Conservation (phyloP, 1,139 yeast species). For the Saccharomyces hybrid region DNA sequence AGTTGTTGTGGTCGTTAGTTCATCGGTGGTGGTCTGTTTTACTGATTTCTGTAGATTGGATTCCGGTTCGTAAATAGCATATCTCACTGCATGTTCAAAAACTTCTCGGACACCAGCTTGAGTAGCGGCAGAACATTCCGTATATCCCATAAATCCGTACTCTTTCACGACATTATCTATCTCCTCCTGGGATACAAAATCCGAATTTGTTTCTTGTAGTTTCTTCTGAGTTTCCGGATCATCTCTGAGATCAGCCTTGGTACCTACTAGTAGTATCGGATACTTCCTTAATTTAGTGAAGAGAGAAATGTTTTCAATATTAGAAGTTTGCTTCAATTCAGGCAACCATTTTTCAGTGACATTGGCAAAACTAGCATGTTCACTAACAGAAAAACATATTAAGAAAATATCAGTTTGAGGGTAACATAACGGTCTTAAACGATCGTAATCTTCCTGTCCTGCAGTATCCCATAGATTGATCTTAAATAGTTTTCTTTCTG, state of each 20-base stretch:
- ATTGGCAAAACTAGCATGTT: slow-evolving; percentile 74
- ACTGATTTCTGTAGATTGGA: neutral
- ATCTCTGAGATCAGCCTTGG: slow-evolving; percentile 78
- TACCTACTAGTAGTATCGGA: slow-evolving; percentile 73
- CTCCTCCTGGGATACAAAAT: slow-evolving; percentile 58
- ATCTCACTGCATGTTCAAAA: slow-evolving; percentile 72
- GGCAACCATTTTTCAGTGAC: slow-evolving; percentile 77
- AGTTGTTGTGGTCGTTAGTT: slow-evolving; percentile 1
- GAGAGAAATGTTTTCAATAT: slow-evolving; percentile 39
- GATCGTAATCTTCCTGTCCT: slow-evolving; percentile 89
- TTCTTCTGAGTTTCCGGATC: slow-evolving; percentile 71
- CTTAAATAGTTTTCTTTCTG: slow-evolving; percentile 48
- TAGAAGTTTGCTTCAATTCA: slow-evolving; percentile 80
- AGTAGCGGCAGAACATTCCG: slow-evolving; percentile 92
- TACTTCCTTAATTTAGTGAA: slow-evolving; percentile 33
- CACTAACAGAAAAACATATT: slow-evolving; percentile 79
- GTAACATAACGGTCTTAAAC: slow-evolving; percentile 82
- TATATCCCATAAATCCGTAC: slow-evolving; percentile 63
- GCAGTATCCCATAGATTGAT: slow-evolving; percentile 97
- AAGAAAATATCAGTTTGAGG: slow-evolving; percentile 89
- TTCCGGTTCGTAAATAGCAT: slow-evolving; percentile 55
- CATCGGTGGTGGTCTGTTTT: slow-evolving; percentile 10
- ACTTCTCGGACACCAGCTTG: slow-evolving; percentile 80
- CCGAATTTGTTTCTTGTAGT: slow-evolving; percentile 52
- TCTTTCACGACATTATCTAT: slow-evolving; percentile 65